phyloP scores from a whole-genome alignment of 441 rosid genomes.

The Raphanus hybrid region DNA sequence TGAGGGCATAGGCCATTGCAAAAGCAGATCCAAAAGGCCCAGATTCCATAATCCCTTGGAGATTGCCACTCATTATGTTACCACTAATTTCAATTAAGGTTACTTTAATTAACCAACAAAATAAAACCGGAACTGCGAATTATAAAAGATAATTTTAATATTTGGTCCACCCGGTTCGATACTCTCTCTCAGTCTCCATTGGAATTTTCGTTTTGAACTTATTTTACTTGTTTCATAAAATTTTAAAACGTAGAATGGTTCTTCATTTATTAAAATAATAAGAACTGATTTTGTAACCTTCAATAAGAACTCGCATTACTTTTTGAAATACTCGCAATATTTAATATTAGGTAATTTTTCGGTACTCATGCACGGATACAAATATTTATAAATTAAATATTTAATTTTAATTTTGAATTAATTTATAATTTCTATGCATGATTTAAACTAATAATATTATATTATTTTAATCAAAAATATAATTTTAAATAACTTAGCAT shows the following conservation, averaged over 20 bases:
- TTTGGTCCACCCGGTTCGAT: neutral
- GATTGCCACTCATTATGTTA: conserved; percentile 20
- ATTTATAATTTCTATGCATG: too few relatives aligned
- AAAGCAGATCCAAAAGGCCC: conserved; percentile 55
- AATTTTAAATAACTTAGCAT: too few relatives aligned
- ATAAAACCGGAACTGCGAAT: neutral
- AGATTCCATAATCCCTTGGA: conserved; percentile 49
- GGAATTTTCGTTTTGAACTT: neutral
- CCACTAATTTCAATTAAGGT: neutral
- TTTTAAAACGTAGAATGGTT: neutral
- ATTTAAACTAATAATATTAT: too few relatives aligned
- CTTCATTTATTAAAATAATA: neutral
- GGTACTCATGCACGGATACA: too few relatives aligned
- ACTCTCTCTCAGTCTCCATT: neutral
- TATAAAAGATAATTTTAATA: too few relatives aligned
- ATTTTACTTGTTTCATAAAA: neutral
- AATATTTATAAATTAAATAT: too few relatives aligned
- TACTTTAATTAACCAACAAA: neutral
- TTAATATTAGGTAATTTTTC: too few relatives aligned
- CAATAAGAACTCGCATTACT: too few relatives aligned
- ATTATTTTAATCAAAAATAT: too few relatives aligned
- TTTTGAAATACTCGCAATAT: too few relatives aligned
- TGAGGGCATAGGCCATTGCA: conserved; percentile 54
- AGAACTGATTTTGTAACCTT: neutral
- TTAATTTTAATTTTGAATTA: too few relatives aligned